These are phyloP conservation scores for Xerocomellus intermedius DNA, from an alignment of 768 basidiomycete genomes.

Conservation along the genomic window DNA sequence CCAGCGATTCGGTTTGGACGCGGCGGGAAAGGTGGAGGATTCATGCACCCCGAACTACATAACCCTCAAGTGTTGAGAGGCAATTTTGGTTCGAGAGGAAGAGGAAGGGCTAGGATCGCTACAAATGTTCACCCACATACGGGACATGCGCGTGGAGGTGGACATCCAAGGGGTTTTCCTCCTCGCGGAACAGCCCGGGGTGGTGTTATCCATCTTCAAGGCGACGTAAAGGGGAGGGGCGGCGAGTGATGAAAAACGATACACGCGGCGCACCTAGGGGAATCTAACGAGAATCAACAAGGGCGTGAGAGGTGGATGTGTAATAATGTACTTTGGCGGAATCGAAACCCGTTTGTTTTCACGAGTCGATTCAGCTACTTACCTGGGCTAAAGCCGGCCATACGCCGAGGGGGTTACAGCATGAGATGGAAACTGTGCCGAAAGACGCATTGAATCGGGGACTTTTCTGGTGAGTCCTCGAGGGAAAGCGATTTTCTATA, in stretches of 20 bases:
- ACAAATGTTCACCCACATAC: constrained; percentile 14
- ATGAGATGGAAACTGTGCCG: background rate
- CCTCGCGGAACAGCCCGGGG: constrained; percentile 17
- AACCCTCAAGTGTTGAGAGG: constrained; percentile 31
- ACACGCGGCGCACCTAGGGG: background rate
- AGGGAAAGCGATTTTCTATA: background rate
- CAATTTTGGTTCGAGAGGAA: constrained; percentile 32
- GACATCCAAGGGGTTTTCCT: constrained; percentile 6
- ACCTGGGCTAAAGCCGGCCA: too few relatives aligned
- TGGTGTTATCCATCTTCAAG: constrained; percentile 3
- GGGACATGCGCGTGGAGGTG: constrained; percentile 13
- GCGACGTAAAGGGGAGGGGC: constrained; percentile 7
- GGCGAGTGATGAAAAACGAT: constrained; percentile 12
- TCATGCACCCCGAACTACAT: constrained; percentile 37
- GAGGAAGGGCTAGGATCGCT: constrained; percentile 31
- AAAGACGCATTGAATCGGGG: too few relatives aligned
- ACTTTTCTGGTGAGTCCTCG: too few relatives aligned
- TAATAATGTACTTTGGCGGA: background rate
- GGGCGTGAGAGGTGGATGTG: background rate
- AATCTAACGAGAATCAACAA: background rate
- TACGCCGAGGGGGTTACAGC: background rate
- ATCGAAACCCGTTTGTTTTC: background rate
- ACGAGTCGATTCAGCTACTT: background rate
- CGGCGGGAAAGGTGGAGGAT: constrained; percentile 58
- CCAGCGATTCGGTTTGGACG: constrained; percentile 70